Percentiles rank a stretch among this genome's conserved stretches.
Evolutionary conservation across 495 filamentous ascomycete genomes (phyloP).

Genomic region (Copromyces sp.): DNA sequence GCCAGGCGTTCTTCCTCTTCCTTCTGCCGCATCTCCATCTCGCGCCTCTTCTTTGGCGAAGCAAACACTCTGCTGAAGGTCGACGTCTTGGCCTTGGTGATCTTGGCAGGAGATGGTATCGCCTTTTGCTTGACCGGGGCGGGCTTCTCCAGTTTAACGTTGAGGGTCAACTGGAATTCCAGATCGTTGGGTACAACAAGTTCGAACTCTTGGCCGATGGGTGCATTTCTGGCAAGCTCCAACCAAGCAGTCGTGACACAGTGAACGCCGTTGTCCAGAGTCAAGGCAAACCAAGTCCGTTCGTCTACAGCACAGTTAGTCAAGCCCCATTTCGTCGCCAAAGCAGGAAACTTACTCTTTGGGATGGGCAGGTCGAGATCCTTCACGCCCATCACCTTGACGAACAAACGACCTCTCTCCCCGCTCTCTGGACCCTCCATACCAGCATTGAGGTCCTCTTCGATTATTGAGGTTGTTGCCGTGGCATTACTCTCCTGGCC

Average conservation of each 20-base stretch:
- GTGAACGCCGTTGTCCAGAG: slow-evolving; percentile 92
- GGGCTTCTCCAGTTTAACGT: slow-evolving; percentile 84
- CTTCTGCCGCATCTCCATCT: slow-evolving; percentile 71
- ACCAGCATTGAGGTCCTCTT: slow-evolving; percentile 43
- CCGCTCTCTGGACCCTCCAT: slow-evolving; percentile 60
- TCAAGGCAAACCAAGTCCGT: slow-evolving; percentile 84
- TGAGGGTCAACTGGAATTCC: slow-evolving; percentile 93
- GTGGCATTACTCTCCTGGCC: slow-evolving; percentile 74
- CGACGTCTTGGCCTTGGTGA: slow-evolving; percentile 57
- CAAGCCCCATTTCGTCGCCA: background rate
- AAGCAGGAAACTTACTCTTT: slow-evolving; percentile 51
- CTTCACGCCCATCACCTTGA: slow-evolving; percentile 95
- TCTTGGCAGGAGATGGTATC: slow-evolving; percentile 48
- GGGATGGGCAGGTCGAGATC: slow-evolving; percentile 87
- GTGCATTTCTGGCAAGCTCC: slow-evolving; percentile 83
- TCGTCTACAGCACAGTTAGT: slow-evolving; percentile 51
- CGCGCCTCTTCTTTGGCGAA: slow-evolving; percentile 89
- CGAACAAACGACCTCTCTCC: slow-evolving; percentile 88
- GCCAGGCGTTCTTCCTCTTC: slow-evolving; percentile 60
- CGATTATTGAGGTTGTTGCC: slow-evolving; percentile 49
- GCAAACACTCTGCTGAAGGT: slow-evolving; percentile 88
- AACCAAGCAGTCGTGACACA: slow-evolving; percentile 96
- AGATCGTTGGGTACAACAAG: slow-evolving; percentile 92
- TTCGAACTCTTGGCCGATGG: slow-evolving; percentile 97
- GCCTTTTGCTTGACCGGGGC: slow-evolving; percentile 37